Base-by-base conservation (phyloP, 352 stramenopile genomes). In the Pythium plurisporium region DNA sequence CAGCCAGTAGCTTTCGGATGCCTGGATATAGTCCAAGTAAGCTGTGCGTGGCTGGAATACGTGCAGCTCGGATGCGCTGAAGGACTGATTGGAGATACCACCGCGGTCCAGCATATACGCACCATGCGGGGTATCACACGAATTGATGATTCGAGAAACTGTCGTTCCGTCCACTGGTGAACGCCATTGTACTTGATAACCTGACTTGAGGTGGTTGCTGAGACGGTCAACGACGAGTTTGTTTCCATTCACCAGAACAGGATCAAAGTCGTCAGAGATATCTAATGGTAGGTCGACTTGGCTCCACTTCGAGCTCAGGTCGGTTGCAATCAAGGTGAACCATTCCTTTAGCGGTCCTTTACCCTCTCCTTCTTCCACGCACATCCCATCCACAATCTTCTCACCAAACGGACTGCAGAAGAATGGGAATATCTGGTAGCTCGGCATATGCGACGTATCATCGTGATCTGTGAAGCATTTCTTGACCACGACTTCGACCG, bases 271-370 rank as follows among this genome's bases (percentile, higher is more conserved):
- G 25, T 59, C 55, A 11, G 14, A 20, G 10, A 12, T n/a, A 25
- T 45, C 54, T 0, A 33, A 1, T 9, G 70, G 50, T 2, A 76
- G 25, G 1, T 51, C 2, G 33, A 87, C 31, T 25, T 58, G 43
- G 12, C 61, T 66, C 80, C 77, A 88, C 48, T 78, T 85, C 20
- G 74, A 70, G 4, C 55, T 40, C 37, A 89, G 47, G 5, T 76
- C 64, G 2, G 15, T 41, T 12, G 68, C 65, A 1, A 91, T 41
- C 0, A 91, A 51, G 9, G 55, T 49, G 52, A 87, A 81, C 82
- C 82, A 91, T 61, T 91, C 82, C 43, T 89, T 91, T 12, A 91
- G 40, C 9, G 81, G 81, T 1, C 79, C 81, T 50, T 77, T 83
- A 10, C 81, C 81, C 73, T 91, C 81, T 30, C 82, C 79, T 74